phyloP scores from a whole-genome alignment of 2,329 filamentous ascomycete genomes.

The Sporothrix phasma region DNA sequence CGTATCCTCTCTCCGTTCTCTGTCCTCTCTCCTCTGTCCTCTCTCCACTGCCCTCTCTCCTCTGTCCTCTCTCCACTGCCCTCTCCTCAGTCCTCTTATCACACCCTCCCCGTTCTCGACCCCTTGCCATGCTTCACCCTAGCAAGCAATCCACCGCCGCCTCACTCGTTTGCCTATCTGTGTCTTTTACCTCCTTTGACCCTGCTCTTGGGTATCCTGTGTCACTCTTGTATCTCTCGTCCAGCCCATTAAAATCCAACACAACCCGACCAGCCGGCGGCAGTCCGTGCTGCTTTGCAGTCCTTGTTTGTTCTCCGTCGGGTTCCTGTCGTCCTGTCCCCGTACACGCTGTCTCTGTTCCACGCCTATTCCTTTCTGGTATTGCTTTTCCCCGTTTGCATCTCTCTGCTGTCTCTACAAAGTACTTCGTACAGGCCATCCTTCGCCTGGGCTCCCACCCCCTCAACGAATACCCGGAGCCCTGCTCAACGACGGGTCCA shows the following conservation, averaged over 20 bases:
- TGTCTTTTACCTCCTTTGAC: not conserved
- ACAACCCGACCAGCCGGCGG: conserved; percentile 4
- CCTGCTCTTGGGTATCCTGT: not conserved
- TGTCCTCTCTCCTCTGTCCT: not conserved
- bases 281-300: not conserved
- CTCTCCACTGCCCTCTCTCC: not conserved
- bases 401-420: not conserved
- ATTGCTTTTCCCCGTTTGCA: not conserved
- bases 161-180: not conserved
- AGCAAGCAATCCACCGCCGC: conserved; percentile 1
- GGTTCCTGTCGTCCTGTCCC: conserved; percentile 10
- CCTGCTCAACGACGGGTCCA: not conserved
- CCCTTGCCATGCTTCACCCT: not conserved
- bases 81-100: no score
- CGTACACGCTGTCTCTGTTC: not conserved
- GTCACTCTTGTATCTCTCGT: not conserved
- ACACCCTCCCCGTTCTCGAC: not conserved
- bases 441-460: no score
- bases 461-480: not conserved
- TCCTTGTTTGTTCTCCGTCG: not conserved
- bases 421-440: not conserved
- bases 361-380: not conserved
- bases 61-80: not conserved
- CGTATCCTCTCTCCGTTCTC: not conserved
- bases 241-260: not conserved